Percentiles rank a stretch among this genome's conserved stretches.
These are phyloP conservation scores for Lentinus polychrous DNA, from an alignment of 1,284 basidiomycete genomes.

Conservation along the genomic window DNA sequence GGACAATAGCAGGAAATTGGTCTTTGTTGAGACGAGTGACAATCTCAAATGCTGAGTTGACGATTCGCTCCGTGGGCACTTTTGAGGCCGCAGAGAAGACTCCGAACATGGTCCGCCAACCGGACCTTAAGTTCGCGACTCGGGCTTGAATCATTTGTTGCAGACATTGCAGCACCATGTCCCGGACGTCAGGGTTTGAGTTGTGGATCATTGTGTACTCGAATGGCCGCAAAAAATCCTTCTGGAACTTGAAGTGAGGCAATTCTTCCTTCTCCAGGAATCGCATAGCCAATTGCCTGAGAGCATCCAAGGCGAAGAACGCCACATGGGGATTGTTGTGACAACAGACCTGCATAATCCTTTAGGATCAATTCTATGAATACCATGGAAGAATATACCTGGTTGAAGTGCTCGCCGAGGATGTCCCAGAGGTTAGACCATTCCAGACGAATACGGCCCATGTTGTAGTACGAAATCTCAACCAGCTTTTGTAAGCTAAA, in stretches of 20 bases:
- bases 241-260: conserved; percentile 98
- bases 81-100: conserved; percentile 96
- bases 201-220: conserved; percentile 98
- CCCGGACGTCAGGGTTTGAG: conserved; percentile 89
- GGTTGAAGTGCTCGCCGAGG: conserved; percentile 97
- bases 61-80: conserved; percentile 93
- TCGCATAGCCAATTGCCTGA: conserved; percentile 97
- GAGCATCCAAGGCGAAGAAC: conserved; percentile 94
- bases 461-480: conserved; percentile 99
- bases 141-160: conserved; percentile 99
- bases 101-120: conserved; percentile 99
- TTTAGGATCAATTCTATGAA: conserved; percentile 6
- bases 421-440: conserved; percentile 99
- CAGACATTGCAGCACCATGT: conserved; percentile 97
- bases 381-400: conserved; percentile 43
- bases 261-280: conserved; percentile 99
- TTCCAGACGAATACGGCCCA: conserved; percentile 96
- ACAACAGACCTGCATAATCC: conserved; percentile 76
- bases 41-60: conserved; percentile 93
- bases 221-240: conserved; percentile 97
- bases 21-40: conserved; percentile 89
- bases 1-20: conserved; percentile 87
- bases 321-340: conserved; percentile 97
- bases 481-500: conserved; percentile 99
- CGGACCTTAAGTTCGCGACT: conserved; percentile 93